phyloP scores from a whole-genome alignment of 2,329 filamentous ascomycete species.

The Hymenoscyphus albidus region DNA sequence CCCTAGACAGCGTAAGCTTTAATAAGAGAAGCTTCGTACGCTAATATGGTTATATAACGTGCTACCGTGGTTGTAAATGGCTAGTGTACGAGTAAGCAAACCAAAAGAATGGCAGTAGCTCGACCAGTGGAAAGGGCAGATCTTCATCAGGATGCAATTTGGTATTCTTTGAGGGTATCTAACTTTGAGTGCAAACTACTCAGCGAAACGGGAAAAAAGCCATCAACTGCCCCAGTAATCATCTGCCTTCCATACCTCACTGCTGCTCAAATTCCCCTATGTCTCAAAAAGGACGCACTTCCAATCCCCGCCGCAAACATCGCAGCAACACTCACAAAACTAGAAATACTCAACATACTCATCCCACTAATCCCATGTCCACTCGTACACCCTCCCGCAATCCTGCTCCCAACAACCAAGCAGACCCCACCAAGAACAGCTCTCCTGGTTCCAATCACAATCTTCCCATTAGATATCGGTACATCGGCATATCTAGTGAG shows the following conservation, averaged over 20 bases:
- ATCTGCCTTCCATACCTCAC: not conserved
- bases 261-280: not conserved
- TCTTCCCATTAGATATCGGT: conserved; percentile 18
- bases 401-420: conserved; percentile 56
- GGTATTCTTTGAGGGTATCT: too few relatives aligned
- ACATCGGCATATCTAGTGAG: conserved; percentile 16
- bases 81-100: too few relatives aligned
- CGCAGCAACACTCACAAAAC: conserved; percentile 55
- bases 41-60: too few relatives aligned
- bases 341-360: conserved; percentile 57
- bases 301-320: conserved; percentile 53
- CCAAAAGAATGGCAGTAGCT: too few relatives aligned
- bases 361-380: conserved; percentile 68
- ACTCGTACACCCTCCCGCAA: conserved; percentile 64
- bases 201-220: not conserved
- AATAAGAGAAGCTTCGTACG: too few relatives aligned
- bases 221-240: too few relatives aligned
- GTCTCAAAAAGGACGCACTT: not conserved
- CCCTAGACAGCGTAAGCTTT: too few relatives aligned
- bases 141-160: too few relatives aligned
- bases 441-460: conserved; percentile 36
- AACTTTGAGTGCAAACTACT: too few relatives aligned
- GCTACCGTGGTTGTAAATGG: too few relatives aligned
- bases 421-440: conserved; percentile 52
- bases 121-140: too few relatives aligned